phyloP scores from a whole-genome alignment of 805 yeast genomes.

The Jamesozyma piceae region DNA sequence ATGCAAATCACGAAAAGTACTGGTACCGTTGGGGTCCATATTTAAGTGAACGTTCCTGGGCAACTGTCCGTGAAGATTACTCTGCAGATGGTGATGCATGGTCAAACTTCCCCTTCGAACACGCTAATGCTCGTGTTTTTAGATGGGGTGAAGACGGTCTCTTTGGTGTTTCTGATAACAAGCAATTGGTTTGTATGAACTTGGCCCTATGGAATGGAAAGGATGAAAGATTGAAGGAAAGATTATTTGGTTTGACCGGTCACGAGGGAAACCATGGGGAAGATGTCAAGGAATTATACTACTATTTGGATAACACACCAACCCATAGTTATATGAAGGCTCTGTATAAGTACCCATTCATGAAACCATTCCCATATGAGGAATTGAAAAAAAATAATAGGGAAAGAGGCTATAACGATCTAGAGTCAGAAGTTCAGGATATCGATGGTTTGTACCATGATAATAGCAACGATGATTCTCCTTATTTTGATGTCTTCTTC shows the following conservation, averaged over 20 bases:
- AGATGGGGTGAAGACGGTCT: constrained; percentile 96
- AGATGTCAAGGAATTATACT: constrained; percentile 81
- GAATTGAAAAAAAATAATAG: constrained; percentile 60
- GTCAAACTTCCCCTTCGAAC: constrained; percentile 80
- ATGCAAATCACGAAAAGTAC: constrained; percentile 36
- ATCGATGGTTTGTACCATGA: constrained; percentile 57
- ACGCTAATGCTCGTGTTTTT: constrained; percentile 68
- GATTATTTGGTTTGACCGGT: constrained; percentile 80
- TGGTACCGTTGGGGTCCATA: constrained; percentile 93
- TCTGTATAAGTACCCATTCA: constrained; percentile 86
- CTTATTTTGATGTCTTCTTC: constrained; percentile 78
- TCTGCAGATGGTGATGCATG: constrained; percentile 83
- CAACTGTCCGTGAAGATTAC: constrained; percentile 81
- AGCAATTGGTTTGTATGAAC: constrained; percentile 65
- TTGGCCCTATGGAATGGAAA: constrained; percentile 88
- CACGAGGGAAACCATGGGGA: constrained; percentile 95
- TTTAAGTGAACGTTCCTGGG: constrained; percentile 80
- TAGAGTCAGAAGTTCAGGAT: constrained; percentile 76
- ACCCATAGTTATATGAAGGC: constrained; percentile 89
- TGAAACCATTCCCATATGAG: constrained; percentile 65
- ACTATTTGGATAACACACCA: constrained; percentile 84
- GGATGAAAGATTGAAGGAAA: constrained; percentile 77
- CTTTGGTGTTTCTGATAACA: constrained; percentile 81
- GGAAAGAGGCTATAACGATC: constrained; percentile 53
- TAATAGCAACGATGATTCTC: constrained; percentile 47